These are phyloP conservation scores for Trichoderma semiorbis DNA, from an alignment of 2,329 filamentous ascomycete species.

Conservation along the genomic window DNA sequence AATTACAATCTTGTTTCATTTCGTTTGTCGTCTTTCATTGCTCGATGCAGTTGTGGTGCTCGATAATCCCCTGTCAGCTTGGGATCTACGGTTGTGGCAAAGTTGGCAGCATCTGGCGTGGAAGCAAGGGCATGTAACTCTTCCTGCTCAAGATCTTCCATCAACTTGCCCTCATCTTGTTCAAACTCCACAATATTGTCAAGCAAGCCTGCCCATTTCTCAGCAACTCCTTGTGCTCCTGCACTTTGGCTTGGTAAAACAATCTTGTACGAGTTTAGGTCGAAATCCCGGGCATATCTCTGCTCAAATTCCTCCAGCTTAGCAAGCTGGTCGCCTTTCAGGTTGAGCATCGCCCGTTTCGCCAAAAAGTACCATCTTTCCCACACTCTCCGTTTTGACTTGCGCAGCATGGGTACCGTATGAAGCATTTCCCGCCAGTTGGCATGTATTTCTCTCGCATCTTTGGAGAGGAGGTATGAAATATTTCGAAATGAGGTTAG, in stretches of 20 bases:
- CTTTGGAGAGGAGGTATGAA: conserved; percentile 15
- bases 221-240: conserved; percentile 20
- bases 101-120: not conserved
- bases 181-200: conserved; percentile 20
- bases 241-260: conserved; percentile 17
- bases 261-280: conserved; percentile 22
- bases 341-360: conserved; percentile 67
- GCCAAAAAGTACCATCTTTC: not conserved
- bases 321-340: conserved; percentile 77
- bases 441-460: not conserved
- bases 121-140: not conserved
- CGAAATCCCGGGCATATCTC: not conserved
- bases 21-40: not conserved
- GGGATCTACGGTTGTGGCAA: not conserved
- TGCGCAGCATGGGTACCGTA: conserved; percentile 27
- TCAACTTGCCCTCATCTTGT: conserved; percentile 5
- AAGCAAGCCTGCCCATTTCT: conserved; percentile 23
- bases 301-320: conserved; percentile 35
- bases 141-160: conserved; percentile 12
- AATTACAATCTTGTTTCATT: not conserved
- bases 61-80: not conserved
- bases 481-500: conserved; percentile 18
- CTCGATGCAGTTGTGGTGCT: not conserved
- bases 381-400: conserved; percentile 18
- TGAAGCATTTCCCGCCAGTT: conserved; percentile 25